phyloP scores from a whole-genome alignment of 2,329 filamentous ascomycete species.

The Ophiostoma quercus region DNA sequence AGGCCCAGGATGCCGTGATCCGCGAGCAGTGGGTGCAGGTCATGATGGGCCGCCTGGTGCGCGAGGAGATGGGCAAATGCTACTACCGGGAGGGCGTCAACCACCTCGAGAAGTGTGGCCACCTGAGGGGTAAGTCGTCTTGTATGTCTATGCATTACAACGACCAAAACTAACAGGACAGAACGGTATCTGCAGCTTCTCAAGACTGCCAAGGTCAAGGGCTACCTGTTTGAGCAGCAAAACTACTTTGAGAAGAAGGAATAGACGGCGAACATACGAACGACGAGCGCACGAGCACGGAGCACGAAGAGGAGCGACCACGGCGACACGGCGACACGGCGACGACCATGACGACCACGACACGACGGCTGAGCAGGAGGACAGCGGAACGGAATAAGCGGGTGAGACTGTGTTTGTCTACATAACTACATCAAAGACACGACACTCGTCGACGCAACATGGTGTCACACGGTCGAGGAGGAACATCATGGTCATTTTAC shows the following conservation, averaged over 20 bases:
- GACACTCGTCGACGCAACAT: not conserved
- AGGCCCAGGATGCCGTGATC: slow-evolving; percentile 74
- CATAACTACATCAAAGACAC: not conserved
- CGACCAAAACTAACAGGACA: slow-evolving; percentile 35
- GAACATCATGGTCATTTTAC: not conserved
- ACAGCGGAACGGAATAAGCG: not conserved
- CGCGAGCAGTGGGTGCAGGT: slow-evolving; percentile 83
- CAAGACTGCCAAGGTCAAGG: slow-evolving; percentile 70
- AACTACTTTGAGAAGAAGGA: slow-evolving; percentile 58
- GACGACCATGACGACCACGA: not conserved
- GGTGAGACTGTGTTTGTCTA: not conserved
- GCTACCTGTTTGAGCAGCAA: slow-evolving; percentile 73
- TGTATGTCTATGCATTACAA: too few species aligned
- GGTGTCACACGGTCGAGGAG: not conserved
- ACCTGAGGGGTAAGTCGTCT: slow-evolving; percentile 60
- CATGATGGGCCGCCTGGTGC: slow-evolving; percentile 81
- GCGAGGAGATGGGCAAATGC: slow-evolving; percentile 80
- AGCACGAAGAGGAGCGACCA: not conserved
- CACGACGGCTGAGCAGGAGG: not conserved
- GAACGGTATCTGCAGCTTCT: slow-evolving; percentile 75
- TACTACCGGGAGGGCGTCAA: slow-evolving; percentile 81
- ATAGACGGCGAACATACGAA: not conserved
- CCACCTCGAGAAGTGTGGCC: slow-evolving; percentile 81
- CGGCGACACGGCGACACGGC: too few species aligned
- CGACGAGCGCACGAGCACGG: not conserved